Evolutionary conservation across 2,329 filamentous ascomycete species (phyloP), one percentile per base, ranked within the genome.

Genomic region (Albophoma yamanashiensis): DNA sequence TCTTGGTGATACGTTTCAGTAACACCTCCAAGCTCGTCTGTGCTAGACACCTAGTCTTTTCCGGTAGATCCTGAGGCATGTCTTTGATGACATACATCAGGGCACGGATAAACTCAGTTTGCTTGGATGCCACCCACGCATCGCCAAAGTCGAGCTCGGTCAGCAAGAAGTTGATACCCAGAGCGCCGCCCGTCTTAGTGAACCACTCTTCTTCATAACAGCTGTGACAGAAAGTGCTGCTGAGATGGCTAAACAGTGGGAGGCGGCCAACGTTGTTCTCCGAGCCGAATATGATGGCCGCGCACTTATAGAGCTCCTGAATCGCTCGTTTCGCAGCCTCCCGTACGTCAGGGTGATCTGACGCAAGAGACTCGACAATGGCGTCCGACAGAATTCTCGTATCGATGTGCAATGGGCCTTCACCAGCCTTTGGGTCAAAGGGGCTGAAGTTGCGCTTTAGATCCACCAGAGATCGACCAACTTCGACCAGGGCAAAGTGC

Each of bases 171-270:
- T 90, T 88, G 67, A 99, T 97, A 59, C 95, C 95, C 25, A 93
- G 77, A 59, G 89, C 92, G 45, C 94, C 94, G 56, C 93, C 94
- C 43, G 92, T 89, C 75, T 99, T 99, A 58, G 92, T 92, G 70
- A 96, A 99, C 94, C 95, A 99, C 68, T 99, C 94, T 71, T 99
- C 93, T 67, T 94, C 92, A 67, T 97, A 92, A 72, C 94, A 99
- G 64, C 91, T 92, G 71, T 99, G 94, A 67, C 91, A 94, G 71
- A 97, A 96, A 0, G 87, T 87, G 62, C 86, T 89, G 45, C 89
- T 88, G 7, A 99, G 79, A 67, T 93, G 87, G 61, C 82, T 82
- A 75, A 99, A 99, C 74, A 99, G 91, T 0, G 88, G 85, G 11
- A 99, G 80, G 60, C 86, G 86, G 40, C 89, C 85, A 39, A 92